Evolutionary conservation across 768 basidiomycete genomes (phyloP).

Genomic region (Sarcomyxa edulis): DNA sequence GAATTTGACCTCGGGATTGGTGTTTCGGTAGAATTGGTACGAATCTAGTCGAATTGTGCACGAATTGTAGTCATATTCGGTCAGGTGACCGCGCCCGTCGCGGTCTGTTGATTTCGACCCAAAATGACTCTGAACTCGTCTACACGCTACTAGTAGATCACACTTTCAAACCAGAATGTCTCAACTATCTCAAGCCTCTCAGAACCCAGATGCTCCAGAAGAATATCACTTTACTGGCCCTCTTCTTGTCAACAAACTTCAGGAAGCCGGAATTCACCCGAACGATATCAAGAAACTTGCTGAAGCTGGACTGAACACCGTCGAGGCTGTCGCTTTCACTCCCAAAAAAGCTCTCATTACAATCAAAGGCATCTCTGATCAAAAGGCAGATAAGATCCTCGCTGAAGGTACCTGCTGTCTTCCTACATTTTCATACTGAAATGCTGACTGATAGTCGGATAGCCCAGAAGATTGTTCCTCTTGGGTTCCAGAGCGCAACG

Average conservation of each 20-base stretch:
- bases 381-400: conserved; percentile 96
- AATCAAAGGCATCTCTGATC: conserved; percentile 96
- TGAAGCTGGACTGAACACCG: conserved; percentile 88
- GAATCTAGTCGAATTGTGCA: too few species aligned
- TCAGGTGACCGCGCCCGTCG: conserved; percentile 34
- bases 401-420: conserved; percentile 63
- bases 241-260: conserved; percentile 75
- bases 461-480: conserved; percentile 95
- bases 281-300: conserved; percentile 94
- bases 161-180: too few species aligned
- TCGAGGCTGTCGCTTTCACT: conserved; percentile 95
- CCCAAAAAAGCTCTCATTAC: conserved; percentile 87
- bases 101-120: conserved; percentile 3
- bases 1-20: too few species aligned
- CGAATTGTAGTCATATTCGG: too few species aligned
- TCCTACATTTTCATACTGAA: too few species aligned
- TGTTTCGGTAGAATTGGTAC: too few species aligned
- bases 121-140: too few species aligned
- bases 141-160: too few species aligned
- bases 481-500: conserved; percentile 97
- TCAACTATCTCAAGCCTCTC: conserved; percentile 59
- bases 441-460: conserved; percentile 7
- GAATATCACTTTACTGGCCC: conserved; percentile 68
- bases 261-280: conserved; percentile 84
- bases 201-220: conserved; percentile 39